Evolutionary conservation across 2,329 filamentous ascomycete genomes (phyloP).

Genomic region (Aspergillus sp.): DNA sequence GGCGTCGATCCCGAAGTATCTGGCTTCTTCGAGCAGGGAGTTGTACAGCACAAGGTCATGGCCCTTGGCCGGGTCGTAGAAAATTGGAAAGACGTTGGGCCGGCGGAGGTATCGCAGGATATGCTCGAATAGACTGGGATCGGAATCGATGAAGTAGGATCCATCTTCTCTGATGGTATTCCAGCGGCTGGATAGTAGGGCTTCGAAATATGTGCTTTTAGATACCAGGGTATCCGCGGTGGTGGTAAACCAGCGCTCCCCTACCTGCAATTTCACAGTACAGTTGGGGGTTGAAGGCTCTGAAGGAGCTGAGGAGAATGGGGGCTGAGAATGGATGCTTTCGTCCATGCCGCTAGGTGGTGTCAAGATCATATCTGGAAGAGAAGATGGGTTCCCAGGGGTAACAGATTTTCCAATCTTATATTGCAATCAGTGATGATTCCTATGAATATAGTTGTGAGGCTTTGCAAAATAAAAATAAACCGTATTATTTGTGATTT

Average conservation of each 20-base stretch:
- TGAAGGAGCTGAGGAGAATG: too few species aligned
- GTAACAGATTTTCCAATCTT: too few species aligned
- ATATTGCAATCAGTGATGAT: too few species aligned
- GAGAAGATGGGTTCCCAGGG: too few species aligned
- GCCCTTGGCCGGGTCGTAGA: slow-evolving; percentile 1
- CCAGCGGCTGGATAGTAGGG: slow-evolving; percentile 5
- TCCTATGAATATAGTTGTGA: too few species aligned
- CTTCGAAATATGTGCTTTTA: slow-evolving; percentile 4
- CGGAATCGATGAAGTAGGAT: slow-evolving; percentile 11
- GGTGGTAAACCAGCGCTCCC: not conserved
- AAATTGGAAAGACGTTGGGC: not conserved
- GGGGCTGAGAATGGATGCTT: not conserved
- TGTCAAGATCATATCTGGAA: too few species aligned
- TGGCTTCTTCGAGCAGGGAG: slow-evolving; percentile 4
- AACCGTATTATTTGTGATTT: too few species aligned
- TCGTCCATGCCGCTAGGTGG: not conserved
- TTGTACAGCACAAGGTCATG: slow-evolving; percentile 3
- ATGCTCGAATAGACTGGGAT: slow-evolving; percentile 10
- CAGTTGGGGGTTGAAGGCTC: too few species aligned
- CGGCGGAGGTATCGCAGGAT: slow-evolving; percentile 10
- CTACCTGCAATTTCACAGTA: not conserved
- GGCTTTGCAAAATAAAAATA: too few species aligned
- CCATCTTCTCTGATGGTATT: not conserved
- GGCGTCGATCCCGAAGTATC: not conserved
- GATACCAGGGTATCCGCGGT: not conserved